Conservation (phyloP, 441 rosid species). For the Syzygium syzygioides region DNA sequence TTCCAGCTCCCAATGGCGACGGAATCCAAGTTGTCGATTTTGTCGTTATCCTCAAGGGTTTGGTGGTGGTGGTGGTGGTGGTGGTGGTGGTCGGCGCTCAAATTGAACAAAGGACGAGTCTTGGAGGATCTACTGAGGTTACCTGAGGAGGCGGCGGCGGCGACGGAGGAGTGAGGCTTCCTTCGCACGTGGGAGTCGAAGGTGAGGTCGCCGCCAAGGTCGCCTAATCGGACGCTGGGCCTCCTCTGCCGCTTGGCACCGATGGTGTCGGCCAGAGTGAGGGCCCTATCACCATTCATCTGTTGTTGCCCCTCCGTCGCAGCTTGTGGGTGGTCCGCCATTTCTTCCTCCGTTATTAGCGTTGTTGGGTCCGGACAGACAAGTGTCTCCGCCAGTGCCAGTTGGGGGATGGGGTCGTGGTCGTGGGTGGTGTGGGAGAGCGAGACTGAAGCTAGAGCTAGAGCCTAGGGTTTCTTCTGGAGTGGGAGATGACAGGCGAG, state of each 20-base stretch:
- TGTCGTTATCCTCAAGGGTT: conserved; percentile 12
- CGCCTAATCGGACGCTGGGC: conserved; percentile 85
- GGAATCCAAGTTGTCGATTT: conserved; percentile 28
- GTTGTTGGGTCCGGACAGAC: not conserved
- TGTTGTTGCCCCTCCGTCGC: not conserved
- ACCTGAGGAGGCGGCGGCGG: conserved; percentile 34
- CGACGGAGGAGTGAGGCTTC: conserved; percentile 24
- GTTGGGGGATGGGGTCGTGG: not conserved
- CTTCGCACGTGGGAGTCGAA: conserved; percentile 43
- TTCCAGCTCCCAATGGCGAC: conserved; percentile 40
- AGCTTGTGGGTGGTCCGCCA: not conserved
- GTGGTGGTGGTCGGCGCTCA: conserved; percentile 34
- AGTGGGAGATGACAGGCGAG: not conserved
- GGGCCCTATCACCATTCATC: not conserved
- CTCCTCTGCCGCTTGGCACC: conserved; percentile 59
- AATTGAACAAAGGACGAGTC: conserved; percentile 60
- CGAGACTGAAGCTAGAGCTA: not conserved
- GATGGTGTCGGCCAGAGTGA: not conserved
- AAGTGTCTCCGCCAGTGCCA: not conserved
- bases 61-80: conserved; percentile 11
- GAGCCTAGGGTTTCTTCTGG: not conserved
- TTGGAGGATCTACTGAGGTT: conserved; percentile 41
- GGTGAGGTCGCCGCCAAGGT: conserved; percentile 68
- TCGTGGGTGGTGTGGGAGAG: not conserved
- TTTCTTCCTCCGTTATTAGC: not conserved